Evolutionary conservation across 768 basidiomycete genomes (phyloP).

Genomic region (Suillus subluteus): DNA sequence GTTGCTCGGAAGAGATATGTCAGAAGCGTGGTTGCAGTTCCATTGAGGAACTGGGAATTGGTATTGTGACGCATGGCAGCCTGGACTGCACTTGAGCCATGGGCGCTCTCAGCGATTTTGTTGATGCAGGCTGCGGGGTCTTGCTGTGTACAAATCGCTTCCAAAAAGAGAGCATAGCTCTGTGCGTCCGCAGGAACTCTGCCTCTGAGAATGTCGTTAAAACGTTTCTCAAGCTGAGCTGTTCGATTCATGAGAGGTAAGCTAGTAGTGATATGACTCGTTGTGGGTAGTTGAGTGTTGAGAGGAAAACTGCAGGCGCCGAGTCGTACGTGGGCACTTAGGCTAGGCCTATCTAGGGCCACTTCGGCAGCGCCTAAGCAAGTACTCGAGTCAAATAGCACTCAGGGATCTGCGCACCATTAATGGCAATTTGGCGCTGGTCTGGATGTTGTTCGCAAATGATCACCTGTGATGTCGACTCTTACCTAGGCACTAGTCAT

Average conservation of each 20-base stretch:
- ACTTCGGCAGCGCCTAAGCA: too few species aligned
- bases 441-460: not conserved
- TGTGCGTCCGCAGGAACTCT: slow-evolving; percentile 25
- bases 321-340: too few species aligned
- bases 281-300: not conserved
- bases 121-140: slow-evolving; percentile 42
- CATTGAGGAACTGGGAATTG: slow-evolving; percentile 45
- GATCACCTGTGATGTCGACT: too few species aligned
- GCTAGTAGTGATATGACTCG: not conserved
- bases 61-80: slow-evolving; percentile 45
- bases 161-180: slow-evolving; percentile 43
- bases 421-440: not conserved
- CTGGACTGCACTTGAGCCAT: slow-evolving; percentile 44
- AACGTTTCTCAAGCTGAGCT: slow-evolving; percentile 35
- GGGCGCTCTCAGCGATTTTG: slow-evolving; percentile 39
- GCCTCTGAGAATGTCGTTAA: slow-evolving; percentile 37
- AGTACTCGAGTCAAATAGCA: not conserved
- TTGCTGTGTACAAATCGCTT: slow-evolving; percentile 46
- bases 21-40: slow-evolving; percentile 39
- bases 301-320: not conserved
- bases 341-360: too few species aligned
- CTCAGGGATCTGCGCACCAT: not conserved
- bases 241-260: slow-evolving; percentile 25
- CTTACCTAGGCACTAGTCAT: too few species aligned
- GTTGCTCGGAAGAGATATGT: slow-evolving; percentile 43